Conservation (phyloP, 1,284 basidiomycete genomes). For the Porogramme epimiltina region DNA sequence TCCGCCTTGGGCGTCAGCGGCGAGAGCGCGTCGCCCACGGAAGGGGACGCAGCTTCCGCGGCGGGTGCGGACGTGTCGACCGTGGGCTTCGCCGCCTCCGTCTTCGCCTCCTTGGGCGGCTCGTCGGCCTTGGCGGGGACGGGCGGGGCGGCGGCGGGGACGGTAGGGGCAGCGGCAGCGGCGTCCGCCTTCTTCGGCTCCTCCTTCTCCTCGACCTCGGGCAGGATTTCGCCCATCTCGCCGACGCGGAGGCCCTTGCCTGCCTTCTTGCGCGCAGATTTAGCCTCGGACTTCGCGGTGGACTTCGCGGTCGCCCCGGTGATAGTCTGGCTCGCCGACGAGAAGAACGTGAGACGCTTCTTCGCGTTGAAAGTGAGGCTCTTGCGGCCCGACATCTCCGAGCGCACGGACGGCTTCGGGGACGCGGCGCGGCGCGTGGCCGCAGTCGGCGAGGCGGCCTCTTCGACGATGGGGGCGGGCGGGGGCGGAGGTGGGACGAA, state of each 20-base stretch:
- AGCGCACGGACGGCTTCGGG: constrained; percentile 51
- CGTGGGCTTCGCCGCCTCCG: background rate
- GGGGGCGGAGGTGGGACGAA: constrained; percentile 44
- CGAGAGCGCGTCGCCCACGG: constrained; percentile 6
- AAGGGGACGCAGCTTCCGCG: constrained; percentile 11
- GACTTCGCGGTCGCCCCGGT: constrained; percentile 11
- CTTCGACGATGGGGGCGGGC: constrained; percentile 24
- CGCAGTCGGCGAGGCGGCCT: constrained; percentile 11
- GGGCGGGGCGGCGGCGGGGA: constrained; percentile 18
- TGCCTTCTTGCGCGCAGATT: constrained; percentile 32
- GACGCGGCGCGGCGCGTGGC: constrained; percentile 38
- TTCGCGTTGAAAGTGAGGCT: constrained; percentile 45
- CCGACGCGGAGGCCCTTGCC: constrained; percentile 36
- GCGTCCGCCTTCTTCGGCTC: constrained; percentile 13
- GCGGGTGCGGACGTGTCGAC: constrained; percentile 4
- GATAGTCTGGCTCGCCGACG: constrained; percentile 21
- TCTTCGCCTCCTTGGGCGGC: constrained; percentile 4
- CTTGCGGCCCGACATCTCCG: constrained; percentile 41
- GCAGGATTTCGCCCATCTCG: constrained; percentile 66
- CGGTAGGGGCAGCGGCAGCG: background rate
- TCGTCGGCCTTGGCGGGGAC: constrained; percentile 9
- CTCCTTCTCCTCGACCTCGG: constrained; percentile 47
- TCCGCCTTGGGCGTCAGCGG: constrained; percentile 20
- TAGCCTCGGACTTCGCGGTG: constrained; percentile 23
- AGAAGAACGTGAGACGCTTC: constrained; percentile 65